Percentiles rank a stretch among this genome's conserved stretches.
phyloP scores from a whole-genome alignment of 176 grass and related monocot genomes.

The Paspalum vaginatum region DNA sequence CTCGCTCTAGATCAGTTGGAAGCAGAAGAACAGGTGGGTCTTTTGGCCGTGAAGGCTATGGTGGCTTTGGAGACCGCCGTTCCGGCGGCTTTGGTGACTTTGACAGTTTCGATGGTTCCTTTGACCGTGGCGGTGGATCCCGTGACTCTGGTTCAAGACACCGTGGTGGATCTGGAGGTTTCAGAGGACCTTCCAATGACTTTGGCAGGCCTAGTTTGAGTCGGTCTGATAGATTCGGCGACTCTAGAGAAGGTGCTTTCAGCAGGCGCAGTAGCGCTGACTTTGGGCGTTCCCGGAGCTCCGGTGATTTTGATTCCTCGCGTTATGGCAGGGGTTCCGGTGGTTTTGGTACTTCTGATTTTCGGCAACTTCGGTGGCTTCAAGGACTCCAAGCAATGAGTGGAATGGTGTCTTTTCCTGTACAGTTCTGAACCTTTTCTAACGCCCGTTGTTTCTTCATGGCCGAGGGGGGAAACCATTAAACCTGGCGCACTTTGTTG shows the following conservation, averaged over 20 bases:
- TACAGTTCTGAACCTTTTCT: slow-evolving; percentile 37
- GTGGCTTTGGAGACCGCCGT: slow-evolving; percentile 43
- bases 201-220: slow-evolving; percentile 35
- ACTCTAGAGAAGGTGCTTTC: slow-evolving; percentile 35
- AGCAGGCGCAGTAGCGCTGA: slow-evolving; percentile 21
- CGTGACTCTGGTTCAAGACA: slow-evolving; percentile 35
- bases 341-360: slow-evolving; percentile 37
- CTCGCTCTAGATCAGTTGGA: slow-evolving; percentile 49
- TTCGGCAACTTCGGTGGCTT: slow-evolving; percentile 27
- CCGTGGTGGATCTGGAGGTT: slow-evolving; percentile 37
- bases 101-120: slow-evolving; percentile 31
- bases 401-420: background rate
- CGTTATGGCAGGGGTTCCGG: slow-evolving; percentile 20
- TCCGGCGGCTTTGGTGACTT: slow-evolving; percentile 49
- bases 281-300: slow-evolving; percentile 18
- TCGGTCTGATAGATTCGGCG: slow-evolving; percentile 37
- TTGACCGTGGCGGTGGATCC: slow-evolving; percentile 42
- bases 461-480: too few relatives aligned
- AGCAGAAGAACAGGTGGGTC: slow-evolving; percentile 49
- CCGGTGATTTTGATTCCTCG: slow-evolving; percentile 18
- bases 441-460: background rate
- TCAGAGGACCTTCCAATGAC: slow-evolving; percentile 17
- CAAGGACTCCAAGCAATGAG: slow-evolving; percentile 29
- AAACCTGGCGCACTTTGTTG: background rate
- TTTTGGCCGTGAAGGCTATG: slow-evolving; percentile 45